Conservation (phyloP, 495 filamentous ascomycete species). For the Aspergillus affinis region DNA sequence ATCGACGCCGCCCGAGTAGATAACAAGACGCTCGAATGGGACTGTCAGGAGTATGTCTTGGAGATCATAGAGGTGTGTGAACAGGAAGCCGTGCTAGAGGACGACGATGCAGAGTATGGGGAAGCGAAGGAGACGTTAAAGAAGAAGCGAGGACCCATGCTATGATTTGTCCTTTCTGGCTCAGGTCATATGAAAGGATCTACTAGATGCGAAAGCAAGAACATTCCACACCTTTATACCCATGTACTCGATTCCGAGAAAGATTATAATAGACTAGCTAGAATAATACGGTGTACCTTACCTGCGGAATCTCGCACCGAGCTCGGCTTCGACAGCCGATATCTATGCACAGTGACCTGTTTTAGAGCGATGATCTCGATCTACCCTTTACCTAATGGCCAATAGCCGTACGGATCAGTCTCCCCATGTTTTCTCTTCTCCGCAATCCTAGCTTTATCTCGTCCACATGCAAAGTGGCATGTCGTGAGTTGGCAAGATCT, state of each 20-base stretch:
- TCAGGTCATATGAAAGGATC: background rate
- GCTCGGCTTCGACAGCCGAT: background rate
- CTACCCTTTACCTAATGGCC: background rate
- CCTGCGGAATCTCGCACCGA: background rate
- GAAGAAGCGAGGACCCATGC: constrained; percentile 16
- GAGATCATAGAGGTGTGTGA: constrained; percentile 26
- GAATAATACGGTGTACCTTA: background rate
- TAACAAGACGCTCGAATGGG: constrained; percentile 27
- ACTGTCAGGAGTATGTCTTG: constrained; percentile 31
- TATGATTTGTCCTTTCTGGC: constrained; percentile 2
- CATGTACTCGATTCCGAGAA: no score
- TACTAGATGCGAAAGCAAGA: no score
- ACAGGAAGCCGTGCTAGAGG: constrained; percentile 21
- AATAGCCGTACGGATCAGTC: no score
- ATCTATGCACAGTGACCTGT: no score
- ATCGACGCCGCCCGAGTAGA: constrained; percentile 17
- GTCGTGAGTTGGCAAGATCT: background rate
- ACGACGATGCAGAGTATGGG: constrained; percentile 20
- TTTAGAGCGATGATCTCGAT: background rate
- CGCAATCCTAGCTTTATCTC: background rate
- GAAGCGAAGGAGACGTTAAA: constrained; percentile 19
- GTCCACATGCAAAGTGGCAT: background rate
- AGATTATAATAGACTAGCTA: no score
- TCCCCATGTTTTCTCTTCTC: background rate
- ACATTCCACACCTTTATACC: no score